Evolutionary conservation across 1,284 basidiomycete species (phyloP).

Genomic region (Coriolopsis trogii): DNA sequence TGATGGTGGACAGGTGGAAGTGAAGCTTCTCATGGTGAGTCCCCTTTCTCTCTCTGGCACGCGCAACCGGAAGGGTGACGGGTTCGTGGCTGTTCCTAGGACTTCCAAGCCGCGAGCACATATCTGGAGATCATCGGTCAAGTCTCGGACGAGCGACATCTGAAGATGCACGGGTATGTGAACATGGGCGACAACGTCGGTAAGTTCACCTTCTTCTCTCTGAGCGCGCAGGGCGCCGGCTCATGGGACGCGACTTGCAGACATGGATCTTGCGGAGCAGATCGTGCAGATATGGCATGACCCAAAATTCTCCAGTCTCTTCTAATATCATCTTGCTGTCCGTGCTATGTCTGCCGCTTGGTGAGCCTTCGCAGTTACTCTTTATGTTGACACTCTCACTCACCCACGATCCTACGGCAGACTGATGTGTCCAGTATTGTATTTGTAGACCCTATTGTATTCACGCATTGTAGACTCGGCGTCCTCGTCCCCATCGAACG

Average conservation of each 20-base stretch:
- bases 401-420: no score
- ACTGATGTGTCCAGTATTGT: no score
- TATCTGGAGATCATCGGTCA: conserved; percentile 80
- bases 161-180: conserved; percentile 66
- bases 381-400: no score
- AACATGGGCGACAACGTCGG: conserved; percentile 71
- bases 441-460: no score
- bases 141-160: conserved; percentile 58
- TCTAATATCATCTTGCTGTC: conserved; percentile 3
- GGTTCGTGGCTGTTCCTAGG: conserved; percentile 37
- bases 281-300: conserved; percentile 68
- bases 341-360: neutral
- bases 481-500: no score
- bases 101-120: conserved; percentile 50
- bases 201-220: conserved; percentile 39
- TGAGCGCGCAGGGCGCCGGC: neutral
- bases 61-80: neutral
- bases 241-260: conserved; percentile 37
- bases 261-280: conserved; percentile 68
- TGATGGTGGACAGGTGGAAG: conserved; percentile 73
- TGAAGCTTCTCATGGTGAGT: conserved; percentile 35
- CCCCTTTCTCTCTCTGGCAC: neutral
- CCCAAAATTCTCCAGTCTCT: conserved; percentile 47
- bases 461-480: no score
- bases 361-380: neutral